phyloP scores from a whole-genome alignment of 345 rosid genomes.

The Moricandia moricandioides region DNA sequence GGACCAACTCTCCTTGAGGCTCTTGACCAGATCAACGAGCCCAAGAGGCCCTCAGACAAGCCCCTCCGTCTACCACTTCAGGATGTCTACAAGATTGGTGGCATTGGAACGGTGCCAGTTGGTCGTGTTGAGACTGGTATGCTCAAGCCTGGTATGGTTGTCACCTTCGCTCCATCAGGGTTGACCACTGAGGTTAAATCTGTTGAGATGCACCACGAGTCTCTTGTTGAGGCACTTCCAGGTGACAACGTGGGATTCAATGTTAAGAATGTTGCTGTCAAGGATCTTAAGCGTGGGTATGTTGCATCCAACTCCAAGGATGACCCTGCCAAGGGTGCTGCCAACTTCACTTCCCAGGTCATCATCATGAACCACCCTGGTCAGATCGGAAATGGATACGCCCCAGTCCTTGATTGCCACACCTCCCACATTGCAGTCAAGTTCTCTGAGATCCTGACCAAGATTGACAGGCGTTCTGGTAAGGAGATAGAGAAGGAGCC shows the following conservation, averaged over 20 bases:
- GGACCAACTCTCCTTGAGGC: conserved; percentile 42
- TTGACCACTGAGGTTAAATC: conserved; percentile 85
- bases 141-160: conserved; percentile 73
- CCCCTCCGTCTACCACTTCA: conserved; percentile 78
- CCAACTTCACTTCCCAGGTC: conserved; percentile 23
- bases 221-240: conserved; percentile 71
- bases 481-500: conserved; percentile 88
- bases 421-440: conserved; percentile 85
- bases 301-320: too few species aligned
- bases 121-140: conserved; percentile 68
- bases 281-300: conserved; percentile 65
- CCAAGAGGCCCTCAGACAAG: conserved; percentile 90
- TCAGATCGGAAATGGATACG: conserved; percentile 50
- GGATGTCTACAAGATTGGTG: conserved; percentile 69
- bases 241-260: conserved; percentile 88
- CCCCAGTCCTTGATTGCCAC: conserved; percentile 90
- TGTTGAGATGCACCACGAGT: conserved; percentile 92
- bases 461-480: conserved; percentile 74
- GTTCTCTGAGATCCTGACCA: conserved; percentile 61
- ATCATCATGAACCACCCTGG: conserved; percentile 63
- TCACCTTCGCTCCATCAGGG: conserved; percentile 72
- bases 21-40: conserved; percentile 50
- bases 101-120: conserved; percentile 62
- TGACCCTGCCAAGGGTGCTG: too few species aligned
- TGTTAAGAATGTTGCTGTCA: conserved; percentile 79